A percentile compares a stretch with the other conserved stretches of the same genome.
phyloP scores from a whole-genome alignment of 164 flowering plant genomes.

The Platanus orientalis region DNA sequence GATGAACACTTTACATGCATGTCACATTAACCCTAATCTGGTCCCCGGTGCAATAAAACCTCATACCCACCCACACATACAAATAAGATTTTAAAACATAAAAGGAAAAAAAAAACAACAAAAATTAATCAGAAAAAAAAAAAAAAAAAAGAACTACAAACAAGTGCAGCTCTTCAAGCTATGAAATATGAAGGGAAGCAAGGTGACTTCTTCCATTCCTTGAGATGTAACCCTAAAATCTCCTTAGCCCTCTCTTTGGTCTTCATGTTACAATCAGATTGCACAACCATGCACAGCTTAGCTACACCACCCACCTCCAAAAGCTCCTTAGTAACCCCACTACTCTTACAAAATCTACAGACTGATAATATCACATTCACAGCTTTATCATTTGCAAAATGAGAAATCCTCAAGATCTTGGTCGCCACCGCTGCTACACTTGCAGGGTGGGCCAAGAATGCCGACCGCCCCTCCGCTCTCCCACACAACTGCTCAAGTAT shows the following conservation, averaged over 20 bases:
- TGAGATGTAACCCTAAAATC: constrained; percentile 20
- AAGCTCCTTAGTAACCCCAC: constrained; percentile 53
- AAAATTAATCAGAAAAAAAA: too few relatives aligned
- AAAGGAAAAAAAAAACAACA: too few relatives aligned
- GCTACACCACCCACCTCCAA: constrained; percentile 67
- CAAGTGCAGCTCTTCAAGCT: too few relatives aligned
- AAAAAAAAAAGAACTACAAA: too few relatives aligned
- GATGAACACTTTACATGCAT: too few relatives aligned
- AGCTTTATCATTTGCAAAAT: constrained; percentile 59
- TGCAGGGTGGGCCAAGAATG: constrained; percentile 51
- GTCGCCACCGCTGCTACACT: constrained; percentile 62
- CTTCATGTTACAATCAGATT: constrained; percentile 20
- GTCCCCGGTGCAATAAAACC: too few relatives aligned
- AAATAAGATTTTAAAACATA: too few relatives aligned
- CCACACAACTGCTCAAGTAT: constrained; percentile 51
- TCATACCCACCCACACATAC: too few relatives aligned
- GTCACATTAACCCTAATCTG: too few relatives aligned
- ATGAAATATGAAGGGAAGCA: constrained; percentile 14
- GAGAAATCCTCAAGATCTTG: constrained; percentile 73
- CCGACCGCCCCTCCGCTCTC: constrained; percentile 73
- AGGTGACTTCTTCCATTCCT: constrained; percentile 21
- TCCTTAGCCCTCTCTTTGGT: constrained; percentile 23
- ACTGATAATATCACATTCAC: constrained; percentile 49
- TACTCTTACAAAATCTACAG: constrained; percentile 38
- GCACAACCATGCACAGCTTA: constrained; percentile 45